Evolutionary conservation across 2,329 filamentous ascomycete species (phyloP).

Genomic region (Pseudogymnoascus sp.): DNA sequence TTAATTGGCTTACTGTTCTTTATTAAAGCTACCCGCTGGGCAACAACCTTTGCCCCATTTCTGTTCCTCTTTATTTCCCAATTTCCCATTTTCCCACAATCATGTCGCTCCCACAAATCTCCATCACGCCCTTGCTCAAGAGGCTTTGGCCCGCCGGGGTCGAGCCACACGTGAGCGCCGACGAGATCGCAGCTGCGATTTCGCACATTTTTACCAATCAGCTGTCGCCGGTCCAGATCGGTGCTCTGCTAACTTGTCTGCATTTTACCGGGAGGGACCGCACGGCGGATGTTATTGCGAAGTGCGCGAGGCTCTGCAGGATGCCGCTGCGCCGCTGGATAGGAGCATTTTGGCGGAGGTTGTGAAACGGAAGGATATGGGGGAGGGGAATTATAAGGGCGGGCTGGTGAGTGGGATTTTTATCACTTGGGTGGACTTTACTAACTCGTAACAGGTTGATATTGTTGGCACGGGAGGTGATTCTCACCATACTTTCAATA

Average conservation of each 20-base stretch:
- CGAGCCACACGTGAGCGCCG: slow-evolving; percentile 53
- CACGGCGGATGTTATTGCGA: slow-evolving; percentile 76
- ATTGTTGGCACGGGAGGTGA: slow-evolving; percentile 98
- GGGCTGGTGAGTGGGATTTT: slow-evolving; percentile 60
- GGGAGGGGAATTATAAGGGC: slow-evolving; percentile 70
- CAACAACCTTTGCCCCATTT: background rate
- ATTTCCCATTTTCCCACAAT: background rate
- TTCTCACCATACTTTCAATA: slow-evolving; percentile 96
- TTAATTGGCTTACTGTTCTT: background rate
- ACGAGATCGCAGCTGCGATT: slow-evolving; percentile 84
- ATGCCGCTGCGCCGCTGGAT: slow-evolving; percentile 69
- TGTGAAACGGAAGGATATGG: slow-evolving; percentile 52
- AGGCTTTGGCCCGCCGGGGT: slow-evolving; percentile 57
- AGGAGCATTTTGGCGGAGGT: slow-evolving; percentile 52
- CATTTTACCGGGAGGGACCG: slow-evolving; percentile 87
- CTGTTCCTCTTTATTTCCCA: background rate
- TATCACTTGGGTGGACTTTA: background rate
- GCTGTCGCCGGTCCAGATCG: slow-evolving; percentile 81
- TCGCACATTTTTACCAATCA: slow-evolving; percentile 86
- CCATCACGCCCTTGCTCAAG: slow-evolving; percentile 65
- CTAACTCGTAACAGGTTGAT: slow-evolving; percentile 48
- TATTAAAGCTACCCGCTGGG: background rate
- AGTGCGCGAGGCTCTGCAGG: slow-evolving; percentile 79
- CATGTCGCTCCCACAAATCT: slow-evolving; percentile 16
- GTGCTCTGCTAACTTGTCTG: slow-evolving; percentile 79